These are phyloP conservation scores for Diaporthe sp. DNA, from an alignment of 2,329 filamentous ascomycete species.

Conservation along the genomic window DNA sequence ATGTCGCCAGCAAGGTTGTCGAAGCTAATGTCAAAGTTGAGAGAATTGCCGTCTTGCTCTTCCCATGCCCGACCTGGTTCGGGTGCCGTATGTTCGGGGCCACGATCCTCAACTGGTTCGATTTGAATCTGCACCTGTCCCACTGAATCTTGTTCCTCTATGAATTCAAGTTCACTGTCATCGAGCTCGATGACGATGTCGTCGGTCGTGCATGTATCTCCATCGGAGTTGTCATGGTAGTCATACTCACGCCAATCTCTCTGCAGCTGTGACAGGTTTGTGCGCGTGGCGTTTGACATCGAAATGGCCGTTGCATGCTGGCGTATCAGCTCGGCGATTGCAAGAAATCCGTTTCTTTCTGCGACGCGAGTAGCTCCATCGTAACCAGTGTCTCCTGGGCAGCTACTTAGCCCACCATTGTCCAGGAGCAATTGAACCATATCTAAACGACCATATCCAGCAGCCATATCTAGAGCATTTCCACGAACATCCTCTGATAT, in stretches of 20 bases:
- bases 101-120: background rate
- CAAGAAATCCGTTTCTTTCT: background rate
- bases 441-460: rapidly evolving
- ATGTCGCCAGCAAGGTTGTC: too few species aligned
- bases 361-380: background rate
- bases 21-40: background rate
- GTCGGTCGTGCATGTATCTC: too few species aligned
- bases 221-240: background rate
- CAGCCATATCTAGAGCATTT: background rate
- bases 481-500: too few species aligned
- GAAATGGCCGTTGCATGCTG: background rate
- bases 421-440: too few species aligned
- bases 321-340: background rate
- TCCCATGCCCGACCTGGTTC: background rate
- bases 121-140: background rate
- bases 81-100: background rate
- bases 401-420: too few species aligned
- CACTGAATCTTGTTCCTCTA: background rate
- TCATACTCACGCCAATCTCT: background rate
- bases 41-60: background rate
- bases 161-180: too few species aligned
- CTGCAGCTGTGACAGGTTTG: too few species aligned
- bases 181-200: too few species aligned
- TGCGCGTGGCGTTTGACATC: background rate
- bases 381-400: background rate